Evolutionary conservation across 805 yeast species (phyloP), one percentile per base, ranked within the genome.

Genomic region (Hanseniaspora vineae): DNA sequence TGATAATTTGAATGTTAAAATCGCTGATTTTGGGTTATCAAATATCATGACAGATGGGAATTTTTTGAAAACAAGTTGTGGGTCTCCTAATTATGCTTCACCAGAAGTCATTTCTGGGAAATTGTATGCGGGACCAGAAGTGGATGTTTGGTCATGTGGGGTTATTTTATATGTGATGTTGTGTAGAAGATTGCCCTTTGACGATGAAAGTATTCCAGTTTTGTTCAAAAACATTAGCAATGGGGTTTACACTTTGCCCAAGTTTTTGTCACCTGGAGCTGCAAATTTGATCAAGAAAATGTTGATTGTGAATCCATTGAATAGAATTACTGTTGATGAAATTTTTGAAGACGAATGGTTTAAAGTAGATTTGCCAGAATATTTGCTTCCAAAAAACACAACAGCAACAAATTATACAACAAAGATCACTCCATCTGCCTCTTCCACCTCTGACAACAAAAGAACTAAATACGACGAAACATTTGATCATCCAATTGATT

Each of bases 21-120:
- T 89, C 67, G 97, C 97, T 10, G 97, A 89, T 69, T 89, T 89
- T 58, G 97, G 97, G 8, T 72, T 89, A 44, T 84, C 95, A 29
- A 89, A 89, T 63, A 88, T 89, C 55, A 89, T 89, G 97, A 90
- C 96, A 15, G 97, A 89, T 66, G 97, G 97, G 51, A 89, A 89
- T 64, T 89, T 89, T 62, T 72, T 89, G 59, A 90, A 89, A 61
- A 89, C 97, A 2, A 80, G 89, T 55, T 90, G 97, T 68, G 97
- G 97, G 4, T 83, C 95, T 8, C 97, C 97, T 48, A 90, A 90
- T 61, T 89, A 89, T 64, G 97, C 97, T 6, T 97, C 97, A 0
- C 97, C 97, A 1, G 97, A 89, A 66, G 97, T 89, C 31, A 89
- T 89, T 49, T 79, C 89, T 51, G 97, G 97, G 35, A 87, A 90